These are phyloP conservation scores for Brachypodium distachyon DNA, from an alignment of 202 grass and related monocot genomes.

Conservation along the genomic window DNA sequence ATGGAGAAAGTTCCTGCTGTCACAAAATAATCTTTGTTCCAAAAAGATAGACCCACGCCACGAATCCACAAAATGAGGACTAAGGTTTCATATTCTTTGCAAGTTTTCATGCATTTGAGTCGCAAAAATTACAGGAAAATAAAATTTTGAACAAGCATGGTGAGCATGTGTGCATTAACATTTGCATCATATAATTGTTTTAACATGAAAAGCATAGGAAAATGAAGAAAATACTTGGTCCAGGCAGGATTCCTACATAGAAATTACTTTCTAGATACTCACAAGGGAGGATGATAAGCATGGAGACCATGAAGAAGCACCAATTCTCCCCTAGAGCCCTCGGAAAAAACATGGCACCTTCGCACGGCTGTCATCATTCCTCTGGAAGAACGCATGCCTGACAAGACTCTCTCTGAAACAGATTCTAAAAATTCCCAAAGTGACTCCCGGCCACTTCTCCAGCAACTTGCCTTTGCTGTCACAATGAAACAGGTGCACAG, in stretches of 20 bases:
- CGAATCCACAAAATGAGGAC: no score
- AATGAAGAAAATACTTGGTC: no score
- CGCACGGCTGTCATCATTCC: background rate
- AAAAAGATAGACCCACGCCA: no score
- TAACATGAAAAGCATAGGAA: background rate
- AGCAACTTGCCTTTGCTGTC: background rate
- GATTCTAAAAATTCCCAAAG: background rate
- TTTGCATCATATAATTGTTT: background rate
- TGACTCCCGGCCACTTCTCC: no score
- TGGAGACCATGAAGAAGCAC: background rate
- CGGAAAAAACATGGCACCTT: background rate
- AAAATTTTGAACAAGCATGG: background rate
- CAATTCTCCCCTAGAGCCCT: background rate
- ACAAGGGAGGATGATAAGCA: background rate
- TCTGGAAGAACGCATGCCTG: background rate
- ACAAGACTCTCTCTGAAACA: background rate
- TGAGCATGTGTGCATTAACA: background rate
- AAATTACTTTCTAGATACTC: background rate
- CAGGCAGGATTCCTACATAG: background rate
- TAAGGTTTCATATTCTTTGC: no score
- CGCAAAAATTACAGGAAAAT: no score
- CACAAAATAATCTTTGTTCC: no score
- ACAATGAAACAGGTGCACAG: background rate
- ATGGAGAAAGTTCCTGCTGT: background rate
- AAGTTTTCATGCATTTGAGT: no score